These are phyloP conservation scores for Gonium pectorale DNA, from an alignment of 139 green algal species.

Conservation along the genomic window DNA sequence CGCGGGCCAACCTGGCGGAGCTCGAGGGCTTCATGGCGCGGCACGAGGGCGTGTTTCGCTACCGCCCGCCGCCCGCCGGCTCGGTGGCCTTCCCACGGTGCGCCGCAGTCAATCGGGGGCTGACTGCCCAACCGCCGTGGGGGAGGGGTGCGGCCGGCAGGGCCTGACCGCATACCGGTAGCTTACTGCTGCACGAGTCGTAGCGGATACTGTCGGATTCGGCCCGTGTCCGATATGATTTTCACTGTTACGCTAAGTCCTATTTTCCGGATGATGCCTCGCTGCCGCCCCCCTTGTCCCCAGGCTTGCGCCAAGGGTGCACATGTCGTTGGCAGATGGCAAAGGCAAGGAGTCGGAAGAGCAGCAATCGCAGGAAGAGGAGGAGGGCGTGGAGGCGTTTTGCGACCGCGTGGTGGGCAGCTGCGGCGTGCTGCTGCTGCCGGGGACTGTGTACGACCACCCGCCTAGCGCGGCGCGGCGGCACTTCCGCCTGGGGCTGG, in stretches of 20 bases:
- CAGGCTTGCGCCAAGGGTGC: no score
- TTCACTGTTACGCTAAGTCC: no score
- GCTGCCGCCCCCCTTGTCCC: no score
- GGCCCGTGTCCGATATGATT: no score
- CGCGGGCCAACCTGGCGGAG: conserved; percentile 61
- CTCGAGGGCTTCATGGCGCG: conserved; percentile 60
- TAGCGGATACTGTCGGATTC: no score
- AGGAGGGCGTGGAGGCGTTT: conserved; percentile 58
- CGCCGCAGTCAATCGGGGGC: background rate
- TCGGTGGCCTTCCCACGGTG: conserved; percentile 68
- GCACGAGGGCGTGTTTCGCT: conserved; percentile 57
- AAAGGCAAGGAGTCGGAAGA: background rate
- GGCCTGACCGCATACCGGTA: no score
- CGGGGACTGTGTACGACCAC: conserved; percentile 74
- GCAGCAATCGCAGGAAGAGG: background rate
- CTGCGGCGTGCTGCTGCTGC: conserved; percentile 83
- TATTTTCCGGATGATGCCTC: no score
- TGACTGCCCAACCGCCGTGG: no score
- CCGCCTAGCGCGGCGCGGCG: conserved; percentile 4
- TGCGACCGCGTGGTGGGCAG: conserved; percentile 63
- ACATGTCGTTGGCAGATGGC: no score
- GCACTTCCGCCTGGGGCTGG: conserved; percentile 76
- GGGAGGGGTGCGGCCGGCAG: no score
- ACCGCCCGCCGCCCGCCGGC: conserved; percentile 57
- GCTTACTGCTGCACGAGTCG: no score